phyloP scores from a whole-genome alignment of 176 grass and related monocot species.

The Elaeis guineensis region DNA sequence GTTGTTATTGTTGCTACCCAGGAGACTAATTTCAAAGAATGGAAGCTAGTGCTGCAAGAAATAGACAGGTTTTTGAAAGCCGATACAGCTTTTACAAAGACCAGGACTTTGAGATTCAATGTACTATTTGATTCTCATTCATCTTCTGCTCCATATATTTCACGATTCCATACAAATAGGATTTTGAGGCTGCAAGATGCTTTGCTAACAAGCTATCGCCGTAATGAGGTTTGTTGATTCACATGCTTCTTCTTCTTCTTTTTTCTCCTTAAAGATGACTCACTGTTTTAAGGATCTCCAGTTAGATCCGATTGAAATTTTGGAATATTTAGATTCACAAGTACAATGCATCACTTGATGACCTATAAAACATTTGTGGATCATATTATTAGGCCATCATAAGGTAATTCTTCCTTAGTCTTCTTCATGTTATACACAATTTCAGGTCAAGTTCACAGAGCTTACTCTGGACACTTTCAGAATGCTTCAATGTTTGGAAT shows the following conservation, averaged over 20 bases:
- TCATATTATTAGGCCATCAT: no score
- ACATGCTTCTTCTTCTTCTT: not conserved
- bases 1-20: constrained; percentile 16
- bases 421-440: not conserved
- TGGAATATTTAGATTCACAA: no score
- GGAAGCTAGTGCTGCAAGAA: constrained; percentile 89
- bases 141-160: constrained; percentile 55
- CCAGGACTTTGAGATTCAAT: constrained; percentile 74
- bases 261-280: not conserved
- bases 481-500: constrained; percentile 93
- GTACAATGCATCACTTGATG: no score
- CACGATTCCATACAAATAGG: constrained; percentile 74
- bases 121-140: constrained; percentile 72
- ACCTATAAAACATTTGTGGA: no score
- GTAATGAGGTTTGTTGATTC: constrained; percentile 58
- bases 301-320: no score
- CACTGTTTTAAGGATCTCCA: no score
- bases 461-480: constrained; percentile 86
- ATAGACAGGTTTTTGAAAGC: constrained; percentile 82
- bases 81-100: constrained; percentile 53
- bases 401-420: no score
- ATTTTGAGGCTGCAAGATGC: constrained; percentile 80
- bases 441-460: constrained; percentile 92
- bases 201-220: constrained; percentile 73
- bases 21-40: constrained; percentile 95